Evolutionary conservation across 2,329 filamentous ascomycete genomes (phyloP), one percentile per base, ranked within the genome.

Genomic region (Aspergillus felis): DNA sequence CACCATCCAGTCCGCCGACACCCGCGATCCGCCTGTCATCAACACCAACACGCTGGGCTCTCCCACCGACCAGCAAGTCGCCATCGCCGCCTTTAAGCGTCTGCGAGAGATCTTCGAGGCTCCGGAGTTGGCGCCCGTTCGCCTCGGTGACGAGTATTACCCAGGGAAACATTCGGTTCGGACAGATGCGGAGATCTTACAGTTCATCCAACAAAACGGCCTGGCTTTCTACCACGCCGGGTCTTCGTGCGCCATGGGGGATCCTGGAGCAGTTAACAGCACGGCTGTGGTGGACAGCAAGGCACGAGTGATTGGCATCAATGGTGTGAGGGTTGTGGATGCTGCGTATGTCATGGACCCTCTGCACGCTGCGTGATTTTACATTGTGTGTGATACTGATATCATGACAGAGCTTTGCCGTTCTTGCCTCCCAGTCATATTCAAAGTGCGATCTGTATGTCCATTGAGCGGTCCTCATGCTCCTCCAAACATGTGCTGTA

Each of bases 1-100:
- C 24, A 53, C 50, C 5, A 54, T 65, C 32, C 28, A 12, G 20
- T 44, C 29, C 49, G 48, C 48, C 41, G 50, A 60, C 44, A 53
- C 53, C n/a, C 20, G 24, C 20, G 57, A 53, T 20, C 14, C 35
- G 4, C 62, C 62, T 1, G 24, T 60, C 49, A 57, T 64, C 57
- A 53, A 51, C 27, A 53, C 54, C 5, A 58, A 57, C 50, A 58
- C 46, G 51, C 53, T 64, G 9, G 54, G 35, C 1, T n/a, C 55
- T 29, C 55, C 50, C 4, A 35, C 50, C 6, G 62, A 64, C 55
- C 38, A 51, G 24, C 50, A 57, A 4, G 57, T 63, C 8, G 59
- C 61, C 3, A 50, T 64, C 8, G 61, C 41, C 7, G 46, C 50
- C 3, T 57, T 61, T 29, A 59, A 57, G 46, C 53, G 59, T 72